Base-by-base conservation (phyloP, 2,329 filamentous ascomycete genomes). In the Rutstroemia sp. region DNA sequence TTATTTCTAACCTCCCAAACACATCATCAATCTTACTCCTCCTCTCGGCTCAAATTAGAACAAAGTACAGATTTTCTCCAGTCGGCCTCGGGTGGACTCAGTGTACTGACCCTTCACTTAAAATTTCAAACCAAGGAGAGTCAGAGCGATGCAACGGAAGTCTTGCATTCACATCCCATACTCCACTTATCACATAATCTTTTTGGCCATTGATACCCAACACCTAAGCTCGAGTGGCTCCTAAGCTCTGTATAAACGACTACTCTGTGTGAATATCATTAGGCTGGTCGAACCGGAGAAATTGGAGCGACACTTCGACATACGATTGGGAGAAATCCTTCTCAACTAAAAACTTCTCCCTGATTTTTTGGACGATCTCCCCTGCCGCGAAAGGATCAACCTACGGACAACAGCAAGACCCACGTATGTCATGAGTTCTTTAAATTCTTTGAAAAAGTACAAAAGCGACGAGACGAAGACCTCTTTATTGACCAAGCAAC, bases 121-220 rank as follows among this genome's bases (percentile, higher is more conserved):
- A 14, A 34, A 34, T 34, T 34, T 34, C 3, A 34, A 34, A 39
- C 38, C 34, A 19, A 23, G 39, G n/a, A 54, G 23, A 17, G 42
- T 54, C 52, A 49, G 38, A 49, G 27, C 44, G 37, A 34, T 49
- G 45, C 46, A 37, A 49, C 37, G 44, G 34, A 37, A 41, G 9
- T 54, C 48, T 23, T 23, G 23, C 39, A 42, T 54, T 54, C 52
- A 34, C 25, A 49, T 49, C 52, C 52, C 44, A 49, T n/a, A 42
- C 39, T 54, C 51, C 44, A 54, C 45, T 49, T 41, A 48, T 49
- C 51, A 54, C 51, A 48, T 39, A 54, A 42, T n/a, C n/a, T 54
- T 39, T 25, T 34, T 34, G 30, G 30, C 37, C 9, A 54, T 54
- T 54, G 52, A 54, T 54, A 54, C 52, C 52, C 52, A 54, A 54